Evolutionary conservation across 2,329 filamentous ascomycete genomes (phyloP).

Genomic region (Bertia moriformis): DNA sequence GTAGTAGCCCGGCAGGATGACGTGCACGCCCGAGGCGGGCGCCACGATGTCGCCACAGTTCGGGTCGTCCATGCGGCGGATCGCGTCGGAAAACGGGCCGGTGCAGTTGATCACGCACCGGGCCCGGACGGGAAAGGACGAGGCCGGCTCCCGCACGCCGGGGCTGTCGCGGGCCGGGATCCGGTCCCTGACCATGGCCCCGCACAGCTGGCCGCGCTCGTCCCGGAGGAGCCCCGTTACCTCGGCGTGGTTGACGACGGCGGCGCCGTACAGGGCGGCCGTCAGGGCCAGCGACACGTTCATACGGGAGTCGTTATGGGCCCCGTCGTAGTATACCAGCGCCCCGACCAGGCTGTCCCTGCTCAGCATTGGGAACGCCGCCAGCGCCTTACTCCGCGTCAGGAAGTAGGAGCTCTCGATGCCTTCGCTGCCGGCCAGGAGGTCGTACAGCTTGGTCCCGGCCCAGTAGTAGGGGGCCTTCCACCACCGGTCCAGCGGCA

Average conservation of each 20-base stretch:
- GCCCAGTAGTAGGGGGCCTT: constrained; percentile 66
- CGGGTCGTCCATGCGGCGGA: constrained; percentile 72
- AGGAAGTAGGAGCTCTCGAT: constrained; percentile 83
- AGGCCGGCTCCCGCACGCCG: constrained; percentile 33
- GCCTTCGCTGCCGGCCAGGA: constrained; percentile 71
- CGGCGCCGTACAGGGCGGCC: constrained; percentile 72
- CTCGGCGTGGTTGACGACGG: constrained; percentile 70
- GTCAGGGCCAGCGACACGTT: constrained; percentile 81
- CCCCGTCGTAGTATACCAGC: constrained; percentile 81
- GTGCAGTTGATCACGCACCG: constrained; percentile 81
- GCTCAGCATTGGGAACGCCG: constrained; percentile 80
- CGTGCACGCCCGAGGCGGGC: constrained; percentile 71
- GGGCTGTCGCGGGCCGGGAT: constrained; percentile 40
- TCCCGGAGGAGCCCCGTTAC: constrained; percentile 67
- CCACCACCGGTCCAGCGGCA: constrained; percentile 64
- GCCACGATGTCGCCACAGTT: constrained; percentile 64
- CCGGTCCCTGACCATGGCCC: constrained; percentile 59
- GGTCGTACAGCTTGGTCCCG: constrained; percentile 70
- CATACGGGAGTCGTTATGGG: constrained; percentile 86
- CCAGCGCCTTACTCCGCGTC: constrained; percentile 71
- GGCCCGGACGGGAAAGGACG: constrained; percentile 59
- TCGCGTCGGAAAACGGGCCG: constrained; percentile 73
- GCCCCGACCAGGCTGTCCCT: constrained; percentile 66
- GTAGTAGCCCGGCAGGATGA: constrained; percentile 78
- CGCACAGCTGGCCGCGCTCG: constrained; percentile 55